These are phyloP conservation scores for Penicillium longicatenatum DNA, from an alignment of 495 filamentous ascomycete species.

Conservation along the genomic window DNA sequence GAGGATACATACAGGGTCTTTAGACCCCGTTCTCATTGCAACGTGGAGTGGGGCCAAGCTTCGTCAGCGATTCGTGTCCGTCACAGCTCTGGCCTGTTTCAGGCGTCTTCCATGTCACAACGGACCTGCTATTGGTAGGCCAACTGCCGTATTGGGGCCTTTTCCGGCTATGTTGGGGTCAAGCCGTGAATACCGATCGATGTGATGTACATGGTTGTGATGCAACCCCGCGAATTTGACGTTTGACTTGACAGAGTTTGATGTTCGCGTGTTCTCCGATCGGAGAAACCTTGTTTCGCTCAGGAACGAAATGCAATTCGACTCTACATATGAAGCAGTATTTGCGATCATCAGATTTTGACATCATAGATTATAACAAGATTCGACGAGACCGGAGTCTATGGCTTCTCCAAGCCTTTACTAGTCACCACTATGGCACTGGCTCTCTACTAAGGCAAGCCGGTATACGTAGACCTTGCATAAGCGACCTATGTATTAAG, in stretches of 20 bases:
- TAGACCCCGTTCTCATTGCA: slow-evolving; percentile 1
- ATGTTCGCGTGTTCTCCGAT: background rate
- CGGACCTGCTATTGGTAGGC: background rate
- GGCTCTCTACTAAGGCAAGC: background rate
- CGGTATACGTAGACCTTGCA: background rate
- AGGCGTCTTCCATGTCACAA: slow-evolving; percentile 4
- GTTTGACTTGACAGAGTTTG: background rate
- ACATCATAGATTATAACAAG: background rate
- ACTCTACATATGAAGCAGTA: no score
- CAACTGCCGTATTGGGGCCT: background rate
- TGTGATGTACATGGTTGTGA: background rate
- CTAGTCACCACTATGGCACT: background rate
- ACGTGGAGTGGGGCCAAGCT: slow-evolving; percentile 12
- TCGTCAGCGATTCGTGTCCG: slow-evolving; percentile 19
- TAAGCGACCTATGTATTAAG: background rate
- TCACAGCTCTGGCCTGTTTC: slow-evolving; percentile 13
- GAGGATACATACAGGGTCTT: background rate
- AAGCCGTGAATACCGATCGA: background rate
- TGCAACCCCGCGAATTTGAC: background rate
- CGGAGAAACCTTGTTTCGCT: background rate
- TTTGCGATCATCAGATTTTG: no score
- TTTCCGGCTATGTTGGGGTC: background rate
- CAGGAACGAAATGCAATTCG: background rate
- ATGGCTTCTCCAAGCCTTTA: background rate
- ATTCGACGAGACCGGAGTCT: background rate